Conservation (phyloP, 2,329 filamentous ascomycete species). For the Scedosporium dehoogii region DNA sequence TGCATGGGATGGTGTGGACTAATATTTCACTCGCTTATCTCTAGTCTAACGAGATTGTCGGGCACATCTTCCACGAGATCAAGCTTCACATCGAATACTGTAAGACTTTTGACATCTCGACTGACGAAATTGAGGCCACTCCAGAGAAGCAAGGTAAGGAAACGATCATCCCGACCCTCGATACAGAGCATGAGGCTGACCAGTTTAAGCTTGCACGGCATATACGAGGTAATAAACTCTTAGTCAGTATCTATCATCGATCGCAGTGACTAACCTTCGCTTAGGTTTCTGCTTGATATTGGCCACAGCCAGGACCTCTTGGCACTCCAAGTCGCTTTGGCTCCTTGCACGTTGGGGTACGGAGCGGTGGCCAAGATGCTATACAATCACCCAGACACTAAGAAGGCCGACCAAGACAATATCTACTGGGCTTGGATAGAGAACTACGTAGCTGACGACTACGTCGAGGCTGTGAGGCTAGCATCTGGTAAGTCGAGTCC, state of each 20-base stretch:
- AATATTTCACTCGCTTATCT: not conserved
- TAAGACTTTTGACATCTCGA: conserved; percentile 65
- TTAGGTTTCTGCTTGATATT: conserved; percentile 73
- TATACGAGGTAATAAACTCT: conserved; percentile 44
- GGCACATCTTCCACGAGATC: conserved; percentile 72
- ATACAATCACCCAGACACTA: conserved; percentile 49
- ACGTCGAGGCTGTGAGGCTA: conserved; percentile 56
- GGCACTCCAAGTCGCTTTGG: conserved; percentile 72
- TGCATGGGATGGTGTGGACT: too few species aligned
- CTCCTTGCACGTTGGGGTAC: conserved; percentile 87
- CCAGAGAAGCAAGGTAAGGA: conserved; percentile 41
- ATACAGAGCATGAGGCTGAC: not conserved
- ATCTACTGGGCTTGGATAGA: conserved; percentile 85
- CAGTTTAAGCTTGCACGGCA: conserved; percentile 55
- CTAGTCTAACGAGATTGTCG: conserved; percentile 44
- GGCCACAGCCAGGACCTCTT: conserved; percentile 84
- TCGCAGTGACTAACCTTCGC: conserved; percentile 10
- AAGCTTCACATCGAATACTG: conserved; percentile 76
- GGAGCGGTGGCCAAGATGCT: conserved; percentile 67
- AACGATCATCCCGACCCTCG: not conserved
- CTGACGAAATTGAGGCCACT: conserved; percentile 59
- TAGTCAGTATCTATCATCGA: not conserved
- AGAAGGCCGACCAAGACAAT: conserved; percentile 46
- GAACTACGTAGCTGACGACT: conserved; percentile 78
- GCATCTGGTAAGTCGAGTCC: conserved; percentile 49